Percentiles rank a stretch among this genome's conserved stretches.
Conservation (phyloP, 164 flowering plant species). For the Houttuynia cordata region DNA sequence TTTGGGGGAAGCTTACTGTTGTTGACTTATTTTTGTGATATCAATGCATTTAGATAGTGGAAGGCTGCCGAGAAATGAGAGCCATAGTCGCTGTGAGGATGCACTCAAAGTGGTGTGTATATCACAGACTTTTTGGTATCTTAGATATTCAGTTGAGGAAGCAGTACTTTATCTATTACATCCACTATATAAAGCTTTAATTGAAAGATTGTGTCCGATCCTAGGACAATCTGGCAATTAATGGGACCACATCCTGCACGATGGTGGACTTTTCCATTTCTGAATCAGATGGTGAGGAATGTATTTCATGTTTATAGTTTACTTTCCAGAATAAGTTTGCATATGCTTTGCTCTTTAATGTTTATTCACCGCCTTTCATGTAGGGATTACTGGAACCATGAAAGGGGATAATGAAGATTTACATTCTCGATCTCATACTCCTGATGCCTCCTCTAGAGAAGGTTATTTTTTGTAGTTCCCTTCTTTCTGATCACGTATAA, state of each 20-base stretch:
- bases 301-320: neutral
- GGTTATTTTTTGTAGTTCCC: constrained; percentile 18
- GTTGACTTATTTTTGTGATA: neutral
- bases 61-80: constrained; percentile 16
- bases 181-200: constrained; percentile 2
- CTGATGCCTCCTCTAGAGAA: constrained; percentile 27
- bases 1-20: too few relatives aligned
- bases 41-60: constrained; percentile 30
- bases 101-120: constrained; percentile 21
- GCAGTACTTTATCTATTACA: neutral
- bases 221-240: constrained; percentile 18
- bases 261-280: constrained; percentile 23
- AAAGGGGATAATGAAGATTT: constrained; percentile 33
- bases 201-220: constrained; percentile 7
- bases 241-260: constrained; percentile 9
- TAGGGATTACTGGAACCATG: constrained; percentile 21
- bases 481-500: neutral
- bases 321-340: neutral
- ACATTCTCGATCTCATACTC: constrained; percentile 14
- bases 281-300: constrained; percentile 49
- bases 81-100: constrained; percentile 9
- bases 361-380: neutral
- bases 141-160: neutral
- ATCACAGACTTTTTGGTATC: neutral
- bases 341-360: neutral